These are phyloP conservation scores for Phalaenopsis aphrodite DNA, from an alignment of 106 monocot species.

Conservation along the genomic window DNA sequence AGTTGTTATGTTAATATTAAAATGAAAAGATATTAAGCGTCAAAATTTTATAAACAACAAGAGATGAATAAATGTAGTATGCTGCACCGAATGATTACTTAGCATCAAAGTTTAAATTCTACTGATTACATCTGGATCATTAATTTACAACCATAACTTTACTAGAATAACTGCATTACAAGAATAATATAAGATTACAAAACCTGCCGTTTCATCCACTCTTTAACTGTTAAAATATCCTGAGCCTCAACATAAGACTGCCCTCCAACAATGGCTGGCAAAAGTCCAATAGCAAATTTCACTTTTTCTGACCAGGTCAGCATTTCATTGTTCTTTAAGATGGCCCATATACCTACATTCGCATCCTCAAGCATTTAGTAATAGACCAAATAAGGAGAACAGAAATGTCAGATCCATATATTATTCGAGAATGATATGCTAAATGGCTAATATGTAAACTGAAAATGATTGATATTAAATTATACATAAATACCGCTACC, in stretches of 20 bases:
- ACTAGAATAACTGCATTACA: background rate
- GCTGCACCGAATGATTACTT: background rate
- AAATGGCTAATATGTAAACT: background rate
- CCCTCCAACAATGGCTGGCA: constrained; percentile 88
- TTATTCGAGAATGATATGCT: no score
- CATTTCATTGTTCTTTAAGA: constrained; percentile 96
- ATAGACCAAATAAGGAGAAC: background rate
- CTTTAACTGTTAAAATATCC: constrained; percentile 73
- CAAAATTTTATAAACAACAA: background rate
- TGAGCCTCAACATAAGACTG: constrained; percentile 98
- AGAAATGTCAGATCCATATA: background rate
- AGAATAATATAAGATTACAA: background rate
- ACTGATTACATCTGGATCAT: background rate
- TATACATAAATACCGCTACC: background rate
- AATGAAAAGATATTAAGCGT: background rate
- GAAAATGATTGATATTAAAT: background rate
- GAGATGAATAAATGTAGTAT: background rate
- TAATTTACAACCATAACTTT: background rate
- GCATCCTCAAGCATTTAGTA: background rate
- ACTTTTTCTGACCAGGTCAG: constrained; percentile 95
- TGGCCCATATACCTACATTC: constrained; percentile 86
- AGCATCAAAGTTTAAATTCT: background rate
- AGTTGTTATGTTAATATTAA: background rate
- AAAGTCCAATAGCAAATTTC: constrained; percentile 87
- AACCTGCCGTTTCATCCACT: constrained; percentile 97